Evolutionary conservation across 1,139 yeast genomes (phyloP).

Genomic region (Yamadazyma songkhlaensis): DNA sequence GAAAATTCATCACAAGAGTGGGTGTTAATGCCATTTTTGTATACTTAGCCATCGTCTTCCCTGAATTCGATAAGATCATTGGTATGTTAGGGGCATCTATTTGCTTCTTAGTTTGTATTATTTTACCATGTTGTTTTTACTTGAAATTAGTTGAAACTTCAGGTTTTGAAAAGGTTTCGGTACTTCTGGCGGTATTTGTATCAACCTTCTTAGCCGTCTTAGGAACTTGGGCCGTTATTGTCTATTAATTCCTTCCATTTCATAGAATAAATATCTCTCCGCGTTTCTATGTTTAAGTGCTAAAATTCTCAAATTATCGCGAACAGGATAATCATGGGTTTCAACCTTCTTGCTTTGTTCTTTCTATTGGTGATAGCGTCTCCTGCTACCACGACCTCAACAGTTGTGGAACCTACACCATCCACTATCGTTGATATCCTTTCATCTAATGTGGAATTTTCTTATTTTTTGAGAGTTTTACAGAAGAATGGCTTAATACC

Average conservation of each 20-base stretch:
- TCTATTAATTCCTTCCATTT: slow-evolving; percentile 12
- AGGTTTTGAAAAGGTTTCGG: slow-evolving; percentile 21
- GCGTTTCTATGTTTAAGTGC: too few species aligned
- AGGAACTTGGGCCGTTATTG: slow-evolving; percentile 45
- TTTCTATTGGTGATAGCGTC: not conserved
- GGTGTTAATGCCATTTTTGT: slow-evolving; percentile 53
- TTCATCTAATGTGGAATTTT: slow-evolving; percentile 71
- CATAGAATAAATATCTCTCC: not conserved
- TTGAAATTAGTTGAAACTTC: slow-evolving; percentile 29
- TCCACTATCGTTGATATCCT: slow-evolving; percentile 73
- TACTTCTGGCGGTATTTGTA: slow-evolving; percentile 21
- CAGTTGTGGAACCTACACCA: slow-evolving; percentile 23
- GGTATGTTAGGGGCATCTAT: slow-evolving; percentile 58
- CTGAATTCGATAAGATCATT: slow-evolving; percentile 56
- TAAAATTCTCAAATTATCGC: not conserved
- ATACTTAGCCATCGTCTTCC: slow-evolving; percentile 49
- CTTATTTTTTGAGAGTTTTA: slow-evolving; percentile 60
- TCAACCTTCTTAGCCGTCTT: slow-evolving; percentile 27
- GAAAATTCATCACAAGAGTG: slow-evolving; percentile 29
- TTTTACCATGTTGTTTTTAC: slow-evolving; percentile 55
- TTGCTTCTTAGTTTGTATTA: slow-evolving; percentile 54
- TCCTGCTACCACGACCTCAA: slow-evolving; percentile 1
- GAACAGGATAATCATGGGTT: too few species aligned
- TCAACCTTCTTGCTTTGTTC: not conserved
- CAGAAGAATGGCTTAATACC: slow-evolving; percentile 73